These are phyloP conservation scores for Phytopythium ostracodes DNA, from an alignment of 352 stramenopile genomes.

Conservation along the genomic window DNA sequence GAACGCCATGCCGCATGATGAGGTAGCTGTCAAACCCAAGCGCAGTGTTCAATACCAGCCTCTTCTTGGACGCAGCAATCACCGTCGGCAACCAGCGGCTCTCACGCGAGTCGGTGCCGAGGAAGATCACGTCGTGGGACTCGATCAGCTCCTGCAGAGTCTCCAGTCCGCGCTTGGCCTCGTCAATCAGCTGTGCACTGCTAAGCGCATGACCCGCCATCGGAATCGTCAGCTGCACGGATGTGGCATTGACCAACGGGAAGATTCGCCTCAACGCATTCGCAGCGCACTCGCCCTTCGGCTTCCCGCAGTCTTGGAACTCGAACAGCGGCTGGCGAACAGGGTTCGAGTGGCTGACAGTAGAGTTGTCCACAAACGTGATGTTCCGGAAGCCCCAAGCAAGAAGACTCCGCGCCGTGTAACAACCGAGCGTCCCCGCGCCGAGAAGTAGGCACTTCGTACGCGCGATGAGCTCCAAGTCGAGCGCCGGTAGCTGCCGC, in stretches of 20 bases:
- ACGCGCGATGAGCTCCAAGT: conserved; percentile 87
- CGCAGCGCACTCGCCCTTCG: conserved; percentile 93
- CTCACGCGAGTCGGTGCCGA: conserved; percentile 98
- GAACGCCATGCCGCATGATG: conserved; percentile 95
- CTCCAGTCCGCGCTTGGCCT: conserved; percentile 66
- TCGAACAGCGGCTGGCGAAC: conserved; percentile 97
- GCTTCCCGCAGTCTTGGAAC: conserved; percentile 92
- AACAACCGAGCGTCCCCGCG: conserved; percentile 96
- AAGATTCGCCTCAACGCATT: conserved; percentile 91
- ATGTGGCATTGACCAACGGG: conserved; percentile 86
- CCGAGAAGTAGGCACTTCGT: conserved; percentile 96
- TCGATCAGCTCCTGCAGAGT: conserved; percentile 89
- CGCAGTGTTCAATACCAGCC: conserved; percentile 80
- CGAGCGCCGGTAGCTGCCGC: conserved; percentile 93
- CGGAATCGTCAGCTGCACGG: conserved; percentile 94
- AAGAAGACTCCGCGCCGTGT: conserved; percentile 92
- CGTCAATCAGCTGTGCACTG: conserved; percentile 47
- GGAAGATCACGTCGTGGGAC: conserved; percentile 94
- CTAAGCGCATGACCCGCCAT: conserved; percentile 96
- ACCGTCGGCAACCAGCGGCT: conserved; percentile 98
- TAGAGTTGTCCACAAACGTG: conserved; percentile 97
- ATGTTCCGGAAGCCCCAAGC: conserved; percentile 98
- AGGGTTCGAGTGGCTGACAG: conserved; percentile 97
- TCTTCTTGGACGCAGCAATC: conserved; percentile 90
- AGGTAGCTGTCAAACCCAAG: conserved; percentile 97